phyloP scores from a whole-genome alignment of 192 early-diverging fungal species.

The Pilaira anomala region DNA sequence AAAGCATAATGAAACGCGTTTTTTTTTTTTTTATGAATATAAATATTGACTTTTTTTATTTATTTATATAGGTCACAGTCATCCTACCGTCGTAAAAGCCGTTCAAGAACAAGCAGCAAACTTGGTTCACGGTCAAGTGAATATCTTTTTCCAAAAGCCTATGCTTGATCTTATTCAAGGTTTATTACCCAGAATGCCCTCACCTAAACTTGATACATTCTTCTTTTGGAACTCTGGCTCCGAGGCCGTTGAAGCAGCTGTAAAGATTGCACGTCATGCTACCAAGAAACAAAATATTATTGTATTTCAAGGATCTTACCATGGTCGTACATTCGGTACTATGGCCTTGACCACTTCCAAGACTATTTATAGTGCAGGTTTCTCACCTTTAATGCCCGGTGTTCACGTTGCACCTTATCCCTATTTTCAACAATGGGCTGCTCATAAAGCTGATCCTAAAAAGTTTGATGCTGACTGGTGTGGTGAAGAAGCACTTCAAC shows the following conservation, averaged over 20 bases:
- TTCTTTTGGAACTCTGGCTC: constrained; percentile 47
- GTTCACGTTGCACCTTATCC: constrained; percentile 41
- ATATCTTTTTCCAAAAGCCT: constrained; percentile 40
- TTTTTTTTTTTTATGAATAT: too few species aligned
- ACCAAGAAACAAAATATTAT: constrained; percentile 48
- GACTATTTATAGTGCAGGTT: constrained; percentile 39
- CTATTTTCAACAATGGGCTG: constrained; percentile 38
- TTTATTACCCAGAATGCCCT: constrained; percentile 38
- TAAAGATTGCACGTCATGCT: constrained; percentile 43
- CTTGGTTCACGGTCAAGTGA: constrained; percentile 41
- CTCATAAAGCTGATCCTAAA: constrained; percentile 28
- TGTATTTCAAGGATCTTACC: constrained; percentile 44
- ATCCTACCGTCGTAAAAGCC: constrained; percentile 48
- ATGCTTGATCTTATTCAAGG: constrained; percentile 42
- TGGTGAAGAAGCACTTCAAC: constrained; percentile 35
- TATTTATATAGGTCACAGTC: constrained; percentile 42
- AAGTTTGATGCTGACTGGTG: constrained; percentile 33
- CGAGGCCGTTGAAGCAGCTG: constrained; percentile 43
- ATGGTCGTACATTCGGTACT: constrained; percentile 45
- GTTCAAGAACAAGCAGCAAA: constrained; percentile 45
- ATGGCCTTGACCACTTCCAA: constrained; percentile 48
- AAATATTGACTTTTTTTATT: too few species aligned
- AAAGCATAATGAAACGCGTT: background rate
- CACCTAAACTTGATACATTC: constrained; percentile 36
- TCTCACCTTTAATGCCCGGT: constrained; percentile 44